phyloP scores from a whole-genome alignment of 805 yeast genomes.

The fission yeast (Schizosaccharomyces pombe) region ASM294v3 CU329670.1:5276001-5276500 shows the following conservation, averaged over 20 bases:
- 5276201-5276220: not conserved
- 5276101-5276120: too few species aligned
- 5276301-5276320: not conserved
- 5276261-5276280: not conserved
- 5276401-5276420: slow-evolving; percentile 35
- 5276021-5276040: too few species aligned
- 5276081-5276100: too few species aligned
- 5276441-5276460: slow-evolving; percentile 17
- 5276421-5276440: slow-evolving; percentile 25
- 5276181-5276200: not conserved
- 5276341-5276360: not conserved
- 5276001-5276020: too few species aligned
- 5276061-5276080: too few species aligned
- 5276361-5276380: slow-evolving; percentile 26
- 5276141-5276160: not conserved
- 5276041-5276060: too few species aligned
- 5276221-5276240: not conserved
- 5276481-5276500: not conserved
- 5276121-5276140: too few species aligned
- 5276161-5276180: not conserved
- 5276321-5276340: not conserved
- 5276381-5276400: slow-evolving; percentile 29
- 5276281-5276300: not conserved
- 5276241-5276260: not conserved
- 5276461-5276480: not conserved